These are phyloP conservation scores for Neofusicoccum laricinum DNA, from an alignment of 2,329 filamentous ascomycete species.

Conservation along the genomic window DNA sequence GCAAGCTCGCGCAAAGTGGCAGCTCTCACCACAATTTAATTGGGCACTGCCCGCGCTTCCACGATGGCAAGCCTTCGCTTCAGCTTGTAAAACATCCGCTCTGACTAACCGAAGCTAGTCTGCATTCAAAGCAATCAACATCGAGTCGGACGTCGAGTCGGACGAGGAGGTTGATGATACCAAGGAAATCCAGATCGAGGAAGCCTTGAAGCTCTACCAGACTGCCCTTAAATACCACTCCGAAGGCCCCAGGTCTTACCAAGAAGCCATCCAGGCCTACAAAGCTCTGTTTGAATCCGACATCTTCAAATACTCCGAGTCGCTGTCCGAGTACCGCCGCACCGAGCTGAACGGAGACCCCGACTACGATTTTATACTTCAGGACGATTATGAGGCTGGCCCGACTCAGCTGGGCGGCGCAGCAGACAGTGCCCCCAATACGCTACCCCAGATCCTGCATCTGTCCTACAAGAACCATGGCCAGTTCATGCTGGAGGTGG, in stretches of 20 bases:
- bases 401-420: constrained; percentile 54
- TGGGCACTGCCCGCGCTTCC: background rate
- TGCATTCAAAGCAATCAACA: constrained; percentile 83
- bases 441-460: constrained; percentile 83
- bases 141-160: constrained; percentile 85
- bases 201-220: constrained; percentile 93
- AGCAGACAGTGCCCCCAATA: constrained; percentile 73
- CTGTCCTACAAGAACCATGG: constrained; percentile 94
- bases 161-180: constrained; percentile 94
- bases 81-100: background rate
- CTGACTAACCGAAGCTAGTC: constrained; percentile 25
- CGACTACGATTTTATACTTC: constrained; percentile 41
- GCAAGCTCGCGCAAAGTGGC: background rate
- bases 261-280: constrained; percentile 78
- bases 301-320: constrained; percentile 90
- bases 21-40: background rate
- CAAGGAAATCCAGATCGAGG: constrained; percentile 94
- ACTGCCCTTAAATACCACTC: constrained; percentile 86
- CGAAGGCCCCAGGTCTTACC: constrained; percentile 73
- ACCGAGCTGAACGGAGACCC: constrained; percentile 53
- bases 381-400: constrained; percentile 37
- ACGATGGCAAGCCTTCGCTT: background rate
- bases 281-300: constrained; percentile 82
- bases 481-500: constrained; percentile 80
- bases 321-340: constrained; percentile 77